phyloP scores from a whole-genome alignment of 23 red algal species.

The Gracilaria domingensis region DNA sequence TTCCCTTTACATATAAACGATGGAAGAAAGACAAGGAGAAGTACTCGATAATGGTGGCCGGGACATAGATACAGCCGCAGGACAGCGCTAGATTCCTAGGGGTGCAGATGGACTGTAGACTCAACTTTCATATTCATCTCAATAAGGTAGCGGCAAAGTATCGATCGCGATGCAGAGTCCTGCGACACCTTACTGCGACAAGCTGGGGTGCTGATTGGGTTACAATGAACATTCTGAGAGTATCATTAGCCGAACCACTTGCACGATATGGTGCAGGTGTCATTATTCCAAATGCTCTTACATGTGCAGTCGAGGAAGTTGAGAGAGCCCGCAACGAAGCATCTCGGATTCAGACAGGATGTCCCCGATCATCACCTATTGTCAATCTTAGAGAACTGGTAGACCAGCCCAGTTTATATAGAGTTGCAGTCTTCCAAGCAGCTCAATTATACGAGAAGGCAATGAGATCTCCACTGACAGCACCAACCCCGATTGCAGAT shows the following conservation, averaged over 20 bases:
- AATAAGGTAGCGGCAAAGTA: conserved; percentile 15
- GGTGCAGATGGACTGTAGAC: background rate
- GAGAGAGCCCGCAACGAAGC: background rate
- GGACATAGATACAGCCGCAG: background rate
- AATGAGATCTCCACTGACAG: background rate
- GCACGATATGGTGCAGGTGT: background rate
- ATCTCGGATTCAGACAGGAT: background rate
- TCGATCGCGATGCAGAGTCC: background rate
- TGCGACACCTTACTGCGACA: background rate
- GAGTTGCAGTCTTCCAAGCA: background rate
- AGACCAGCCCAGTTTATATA: background rate
- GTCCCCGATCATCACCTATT: background rate
- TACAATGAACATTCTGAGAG: background rate
- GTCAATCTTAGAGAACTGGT: background rate
- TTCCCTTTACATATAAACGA: background rate
- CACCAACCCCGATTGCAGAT: background rate
- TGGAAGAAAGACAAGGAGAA: conserved; percentile 16
- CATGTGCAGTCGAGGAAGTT: background rate
- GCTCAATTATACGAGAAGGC: background rate
- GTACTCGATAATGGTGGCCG: background rate
- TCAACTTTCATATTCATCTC: conserved; percentile 33
- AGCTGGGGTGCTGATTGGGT: background rate
- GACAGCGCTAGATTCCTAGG: background rate
- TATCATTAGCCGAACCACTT: background rate
- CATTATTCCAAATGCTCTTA: background rate